Percentiles rank a stretch among this genome's conserved stretches.
phyloP scores from a whole-genome alignment of 164 flowering plant species.

The Annona squamosa region DNA sequence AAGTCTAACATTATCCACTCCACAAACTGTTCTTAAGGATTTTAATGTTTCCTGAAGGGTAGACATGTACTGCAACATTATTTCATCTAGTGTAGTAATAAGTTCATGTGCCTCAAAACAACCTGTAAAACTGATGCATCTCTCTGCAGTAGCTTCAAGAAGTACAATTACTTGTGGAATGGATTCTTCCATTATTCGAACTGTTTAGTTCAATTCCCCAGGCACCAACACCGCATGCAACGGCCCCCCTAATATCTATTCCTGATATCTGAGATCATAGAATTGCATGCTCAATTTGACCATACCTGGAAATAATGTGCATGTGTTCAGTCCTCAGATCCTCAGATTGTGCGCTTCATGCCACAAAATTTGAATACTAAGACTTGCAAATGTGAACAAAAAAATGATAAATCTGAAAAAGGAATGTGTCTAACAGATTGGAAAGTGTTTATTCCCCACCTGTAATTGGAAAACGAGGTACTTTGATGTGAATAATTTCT shows the following conservation, averaged over 20 bases:
- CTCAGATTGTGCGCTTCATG: neutral
- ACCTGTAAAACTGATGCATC: constrained; percentile 94
- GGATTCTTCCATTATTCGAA: constrained; percentile 97
- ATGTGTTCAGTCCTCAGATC: neutral
- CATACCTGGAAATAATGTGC: constrained; percentile 52
- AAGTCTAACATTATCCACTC: constrained; percentile 45
- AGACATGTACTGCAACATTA: constrained; percentile 83
- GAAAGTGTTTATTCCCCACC: no score
- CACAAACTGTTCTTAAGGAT: constrained; percentile 79
- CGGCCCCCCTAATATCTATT: constrained; percentile 92
- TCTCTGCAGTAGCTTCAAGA: constrained; percentile 93
- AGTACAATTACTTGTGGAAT: constrained; percentile 83
- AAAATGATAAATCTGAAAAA: no score
- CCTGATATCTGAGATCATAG: constrained; percentile 77
- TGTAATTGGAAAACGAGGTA: no score
- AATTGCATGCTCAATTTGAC: constrained; percentile 87
- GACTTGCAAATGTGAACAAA: neutral
- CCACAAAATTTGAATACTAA: neutral
- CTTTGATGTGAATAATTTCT: no score
- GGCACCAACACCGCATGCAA: constrained; percentile 78
- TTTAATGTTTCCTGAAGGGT: constrained; percentile 77
- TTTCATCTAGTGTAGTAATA: constrained; percentile 80
- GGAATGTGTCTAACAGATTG: no score
- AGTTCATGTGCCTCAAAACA: constrained; percentile 96
- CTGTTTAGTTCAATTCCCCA: constrained; percentile 99